Evolutionary conservation across 495 filamentous ascomycete genomes (phyloP), one percentile per base, ranked within the genome.

Genomic region (Penicillium roqueforti): DNA sequence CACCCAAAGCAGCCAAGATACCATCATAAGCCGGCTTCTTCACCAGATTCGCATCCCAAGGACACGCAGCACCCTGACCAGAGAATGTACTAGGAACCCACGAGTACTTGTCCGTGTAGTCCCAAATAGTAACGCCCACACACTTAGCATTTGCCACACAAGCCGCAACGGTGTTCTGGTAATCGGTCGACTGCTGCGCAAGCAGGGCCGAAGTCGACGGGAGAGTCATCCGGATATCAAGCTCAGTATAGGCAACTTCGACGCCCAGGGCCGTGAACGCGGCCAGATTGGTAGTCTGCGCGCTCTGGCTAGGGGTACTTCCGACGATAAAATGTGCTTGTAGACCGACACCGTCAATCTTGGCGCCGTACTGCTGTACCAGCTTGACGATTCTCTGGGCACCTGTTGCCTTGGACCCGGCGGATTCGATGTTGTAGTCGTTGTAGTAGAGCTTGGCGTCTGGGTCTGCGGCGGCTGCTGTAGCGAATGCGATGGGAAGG

Each of bases 121-220:
- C 75, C 83, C 83, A 86, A 53, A 83, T 75, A n/a, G 84, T 89
- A 26, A 89, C 71, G 5, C 86, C 87, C 3, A 87, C 76, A 59
- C 87, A 91, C 5, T 70, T 58, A n/a, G 71, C 48, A 0, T 80
- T 67, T 44, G 77, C 70, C 16, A 83, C 58, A 57, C 87, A 90
- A 0, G 83, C 83, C n/a, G 63, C 69, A 13, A 82, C 77, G 14
- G 82, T 71, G 53, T 68, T 76, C 52, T 66, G 58, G 56, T 87
- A 91, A 53, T 80, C 81, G 9, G 68, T 71, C 19, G 70, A 73
- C 71, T 89, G 86, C 68, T 80, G 74, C 11, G 63, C 60, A 18
- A 84, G 68, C 49, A 76, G 74, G 4, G 73, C 69, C n/a, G 55
- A 55, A 3, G 68, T 71, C 8, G 69, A 69, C n/a, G 81, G 81